Conservation (phyloP, 495 filamentous ascomycete species). For the Melanomma pulvis-pyrius region DNA sequence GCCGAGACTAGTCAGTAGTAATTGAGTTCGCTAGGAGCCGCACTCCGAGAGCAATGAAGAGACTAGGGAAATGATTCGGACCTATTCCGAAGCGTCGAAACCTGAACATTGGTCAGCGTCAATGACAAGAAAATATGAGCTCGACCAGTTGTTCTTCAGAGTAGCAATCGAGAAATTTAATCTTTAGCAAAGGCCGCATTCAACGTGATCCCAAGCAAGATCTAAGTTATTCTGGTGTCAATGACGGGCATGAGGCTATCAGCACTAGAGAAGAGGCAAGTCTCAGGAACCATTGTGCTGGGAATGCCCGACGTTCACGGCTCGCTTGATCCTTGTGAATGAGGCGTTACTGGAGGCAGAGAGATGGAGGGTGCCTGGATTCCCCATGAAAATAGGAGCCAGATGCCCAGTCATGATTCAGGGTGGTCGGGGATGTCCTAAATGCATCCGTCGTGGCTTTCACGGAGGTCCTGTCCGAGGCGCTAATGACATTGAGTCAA, state of each 20-base stretch:
- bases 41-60: not conserved
- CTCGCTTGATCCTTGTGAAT: not conserved
- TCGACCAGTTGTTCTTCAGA: not conserved
- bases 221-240: not conserved
- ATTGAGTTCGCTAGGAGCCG: not conserved
- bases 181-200: not conserved
- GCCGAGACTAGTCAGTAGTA: not conserved
- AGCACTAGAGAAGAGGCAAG: not conserved
- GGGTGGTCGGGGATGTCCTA: not conserved
- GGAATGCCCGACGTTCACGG: slow-evolving; percentile 5
- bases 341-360: not conserved
- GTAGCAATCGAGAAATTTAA: too few relatives aligned
- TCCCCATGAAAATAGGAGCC: not conserved
- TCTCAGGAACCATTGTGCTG: slow-evolving; percentile 5
- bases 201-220: not conserved
- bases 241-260: not conserved
- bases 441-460: not conserved
- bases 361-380: not conserved
- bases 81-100: not conserved
- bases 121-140: not conserved
- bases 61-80: not conserved
- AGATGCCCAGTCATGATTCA: not conserved
- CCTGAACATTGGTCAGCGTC: not conserved
- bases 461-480: not conserved
- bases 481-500: too few relatives aligned